phyloP scores from a whole-genome alignment of 768 basidiomycete genomes.

The Leccinellum rugosiceps region DNA sequence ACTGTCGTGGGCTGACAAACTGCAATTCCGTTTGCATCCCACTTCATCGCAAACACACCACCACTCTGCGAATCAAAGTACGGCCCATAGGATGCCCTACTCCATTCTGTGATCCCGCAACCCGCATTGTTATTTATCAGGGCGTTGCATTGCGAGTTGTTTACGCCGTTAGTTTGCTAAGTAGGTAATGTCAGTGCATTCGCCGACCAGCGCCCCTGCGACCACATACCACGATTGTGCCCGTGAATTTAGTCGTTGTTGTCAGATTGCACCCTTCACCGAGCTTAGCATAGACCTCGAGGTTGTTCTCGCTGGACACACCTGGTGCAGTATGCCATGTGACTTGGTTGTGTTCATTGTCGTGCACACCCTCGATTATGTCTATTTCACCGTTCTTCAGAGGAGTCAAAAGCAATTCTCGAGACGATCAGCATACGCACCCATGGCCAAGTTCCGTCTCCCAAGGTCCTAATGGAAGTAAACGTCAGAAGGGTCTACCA shows the following conservation, averaged over 20 bases:
- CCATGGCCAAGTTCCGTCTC: slow-evolving; percentile 58
- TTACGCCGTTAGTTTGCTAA: slow-evolving; percentile 46
- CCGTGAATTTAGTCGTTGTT: slow-evolving; percentile 54
- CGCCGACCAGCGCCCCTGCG: not conserved
- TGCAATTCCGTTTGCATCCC: slow-evolving; percentile 75
- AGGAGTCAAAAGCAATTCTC: slow-evolving; percentile 5
- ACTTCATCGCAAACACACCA: slow-evolving; percentile 87
- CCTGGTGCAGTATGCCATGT: slow-evolving; percentile 75
- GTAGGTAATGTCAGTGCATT: slow-evolving; percentile 19
- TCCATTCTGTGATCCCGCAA: slow-evolving; percentile 78
- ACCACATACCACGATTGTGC: slow-evolving; percentile 54
- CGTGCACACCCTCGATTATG: slow-evolving; percentile 82
- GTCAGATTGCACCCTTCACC: slow-evolving; percentile 56
- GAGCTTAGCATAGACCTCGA: slow-evolving; percentile 1
- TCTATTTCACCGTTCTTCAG: slow-evolving; percentile 74
- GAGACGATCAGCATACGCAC: slow-evolving; percentile 37
- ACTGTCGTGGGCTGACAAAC: slow-evolving; percentile 51
- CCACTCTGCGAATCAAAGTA: slow-evolving; percentile 77
- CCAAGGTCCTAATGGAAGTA: slow-evolving; percentile 31
- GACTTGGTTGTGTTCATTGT: slow-evolving; percentile 81
- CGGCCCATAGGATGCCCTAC: slow-evolving; percentile 78
- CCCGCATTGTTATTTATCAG: slow-evolving; percentile 58
- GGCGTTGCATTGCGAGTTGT: slow-evolving; percentile 56
- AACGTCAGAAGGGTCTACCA: slow-evolving; percentile 1
- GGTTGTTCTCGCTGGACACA: slow-evolving; percentile 17